Conservation (phyloP, 23 red algal species). For the Gracilariopsis chorda region DNA sequence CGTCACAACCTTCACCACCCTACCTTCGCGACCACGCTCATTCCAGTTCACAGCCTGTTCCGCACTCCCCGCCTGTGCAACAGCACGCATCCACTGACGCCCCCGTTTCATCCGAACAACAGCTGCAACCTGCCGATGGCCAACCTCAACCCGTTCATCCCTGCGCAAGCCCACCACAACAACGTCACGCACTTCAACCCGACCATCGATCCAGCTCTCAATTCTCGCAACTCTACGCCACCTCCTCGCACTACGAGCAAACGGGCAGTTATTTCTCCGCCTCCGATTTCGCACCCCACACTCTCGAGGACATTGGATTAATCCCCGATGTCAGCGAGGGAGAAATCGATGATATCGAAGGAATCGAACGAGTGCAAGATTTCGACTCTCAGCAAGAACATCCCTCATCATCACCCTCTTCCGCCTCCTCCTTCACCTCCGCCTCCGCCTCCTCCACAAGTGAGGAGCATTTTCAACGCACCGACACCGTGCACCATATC, state of each 20-base stretch:
- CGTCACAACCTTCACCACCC: neutral
- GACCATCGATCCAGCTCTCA: neutral
- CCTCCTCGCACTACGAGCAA: neutral
- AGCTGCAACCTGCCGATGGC: neutral
- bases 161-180: neutral
- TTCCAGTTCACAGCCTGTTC: neutral
- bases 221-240: neutral
- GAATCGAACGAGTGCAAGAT: conserved; percentile 29
- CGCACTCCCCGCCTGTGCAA: neutral
- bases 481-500: neutral
- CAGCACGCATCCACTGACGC: neutral
- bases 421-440: too few relatives aligned
- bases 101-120: neutral
- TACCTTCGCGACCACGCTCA: neutral
- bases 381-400: conserved; percentile 26
- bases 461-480: neutral
- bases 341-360: conserved; percentile 43
- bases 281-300: neutral
- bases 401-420: neutral
- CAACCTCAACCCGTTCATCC: neutral
- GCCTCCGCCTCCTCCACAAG: neutral
- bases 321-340: conserved; percentile 40
- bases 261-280: neutral
- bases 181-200: neutral
- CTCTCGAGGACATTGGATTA: neutral